Percentiles rank a stretch among this genome's conserved stretches.
phyloP scores from a whole-genome alignment of 2,329 filamentous ascomycete genomes.

The Alternaria consortialis region DNA sequence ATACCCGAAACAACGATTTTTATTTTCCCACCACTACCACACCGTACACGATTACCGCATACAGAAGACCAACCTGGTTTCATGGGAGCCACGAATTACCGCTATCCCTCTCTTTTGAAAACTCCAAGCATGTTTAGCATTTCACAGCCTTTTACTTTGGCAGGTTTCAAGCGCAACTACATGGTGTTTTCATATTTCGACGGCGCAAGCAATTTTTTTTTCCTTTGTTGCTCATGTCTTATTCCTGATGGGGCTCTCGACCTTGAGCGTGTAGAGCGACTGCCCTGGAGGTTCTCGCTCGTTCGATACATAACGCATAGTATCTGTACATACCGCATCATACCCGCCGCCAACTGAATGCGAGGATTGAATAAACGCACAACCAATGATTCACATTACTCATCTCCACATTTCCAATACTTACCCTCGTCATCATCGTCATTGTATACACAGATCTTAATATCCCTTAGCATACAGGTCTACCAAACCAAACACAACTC shows the following conservation, averaged over 20 bases:
- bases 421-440: neutral
- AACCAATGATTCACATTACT: neutral
- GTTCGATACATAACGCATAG: slow-evolving; percentile 4
- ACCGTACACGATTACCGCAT: neutral
- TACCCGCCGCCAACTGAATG: slow-evolving; percentile 5
- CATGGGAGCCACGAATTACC: neutral
- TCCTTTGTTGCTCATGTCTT: slow-evolving; percentile 1
- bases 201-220: slow-evolving; percentile 1
- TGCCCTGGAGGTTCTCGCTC: slow-evolving; percentile 14
- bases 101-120: neutral
- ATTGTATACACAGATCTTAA: neutral
- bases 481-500: neutral
- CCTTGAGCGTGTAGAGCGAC: slow-evolving; percentile 3
- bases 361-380: slow-evolving; percentile 12
- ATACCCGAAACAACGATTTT: slow-evolving; percentile 39
- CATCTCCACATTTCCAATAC: neutral
- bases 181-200: neutral
- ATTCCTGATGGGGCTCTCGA: neutral
- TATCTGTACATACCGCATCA: slow-evolving; percentile 12
- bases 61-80: neutral
- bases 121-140: slow-evolving; percentile 1
- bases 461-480: neutral
- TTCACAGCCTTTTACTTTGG: slow-evolving; percentile 1
- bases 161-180: neutral
- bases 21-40: slow-evolving; percentile 15